phyloP scores from a whole-genome alignment of 805 yeast species.

The Candida coleopterorum region DNA sequence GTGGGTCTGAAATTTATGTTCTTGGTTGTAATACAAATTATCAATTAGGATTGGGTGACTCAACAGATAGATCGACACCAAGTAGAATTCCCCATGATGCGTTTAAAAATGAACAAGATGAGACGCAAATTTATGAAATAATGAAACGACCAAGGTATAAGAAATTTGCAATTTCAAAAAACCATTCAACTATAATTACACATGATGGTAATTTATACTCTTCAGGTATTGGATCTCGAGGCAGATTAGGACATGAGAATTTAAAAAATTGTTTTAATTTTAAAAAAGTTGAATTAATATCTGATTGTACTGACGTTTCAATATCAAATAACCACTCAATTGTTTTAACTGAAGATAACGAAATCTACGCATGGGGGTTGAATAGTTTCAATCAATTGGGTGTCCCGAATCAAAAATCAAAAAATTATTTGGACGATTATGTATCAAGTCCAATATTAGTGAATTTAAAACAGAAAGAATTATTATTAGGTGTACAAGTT shows the following conservation, averaged over 20 bases:
- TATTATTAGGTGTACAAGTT: constrained; percentile 46
- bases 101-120: constrained; percentile 13
- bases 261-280: constrained; percentile 38
- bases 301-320: constrained; percentile 26
- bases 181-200: constrained; percentile 61
- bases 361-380: constrained; percentile 77
- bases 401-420: constrained; percentile 15
- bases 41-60: constrained; percentile 63
- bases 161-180: constrained; percentile 52
- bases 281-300: constrained; percentile 29
- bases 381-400: constrained; percentile 70
- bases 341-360: constrained; percentile 47
- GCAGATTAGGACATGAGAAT: constrained; percentile 60
- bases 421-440: constrained; percentile 23
- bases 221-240: constrained; percentile 66
- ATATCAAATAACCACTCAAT: constrained; percentile 67
- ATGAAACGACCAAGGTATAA: constrained; percentile 40
- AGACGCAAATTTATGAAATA: constrained; percentile 11
- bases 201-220: constrained; percentile 50
- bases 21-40: constrained; percentile 61
- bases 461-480: constrained; percentile 29
- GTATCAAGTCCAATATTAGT: constrained; percentile 38
- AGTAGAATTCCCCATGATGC: constrained; percentile 31
- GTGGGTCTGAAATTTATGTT: constrained; percentile 56
- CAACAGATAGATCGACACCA: constrained; percentile 42